phyloP scores from a whole-genome alignment of 805 yeast genomes.

The Hanseniaspora clermontiae region DNA sequence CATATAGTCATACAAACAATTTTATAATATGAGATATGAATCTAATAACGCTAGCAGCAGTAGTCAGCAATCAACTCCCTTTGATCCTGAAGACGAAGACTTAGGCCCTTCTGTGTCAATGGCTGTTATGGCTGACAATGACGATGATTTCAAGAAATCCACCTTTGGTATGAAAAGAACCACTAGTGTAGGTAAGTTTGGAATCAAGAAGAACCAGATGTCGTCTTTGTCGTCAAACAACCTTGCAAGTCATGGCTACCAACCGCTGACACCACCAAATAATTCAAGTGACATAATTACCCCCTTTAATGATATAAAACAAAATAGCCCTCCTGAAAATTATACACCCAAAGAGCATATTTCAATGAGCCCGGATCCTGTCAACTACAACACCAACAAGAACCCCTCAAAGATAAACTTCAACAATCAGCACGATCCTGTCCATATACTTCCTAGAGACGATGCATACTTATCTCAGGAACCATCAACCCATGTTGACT shows the following conservation, averaged over 20 bases:
- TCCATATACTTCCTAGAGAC: slow-evolving; percentile 48
- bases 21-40: neutral
- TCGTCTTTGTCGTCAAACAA: slow-evolving; percentile 15
- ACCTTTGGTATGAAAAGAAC: slow-evolving; percentile 70
- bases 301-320: neutral
- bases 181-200: slow-evolving; percentile 67
- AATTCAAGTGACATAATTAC: neutral
- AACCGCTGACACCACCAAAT: slow-evolving; percentile 7
- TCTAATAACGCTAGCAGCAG: slow-evolving; percentile 2
- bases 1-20: neutral
- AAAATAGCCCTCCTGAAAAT: slow-evolving; percentile 1
- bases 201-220: slow-evolving; percentile 34
- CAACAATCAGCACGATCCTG: neutral
- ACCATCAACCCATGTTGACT: slow-evolving; percentile 87
- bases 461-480: slow-evolving; percentile 68
- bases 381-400: slow-evolving; percentile 18
- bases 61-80: slow-evolving; percentile 5
- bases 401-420: slow-evolving; percentile 15
- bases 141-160: slow-evolving; percentile 54
- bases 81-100: slow-evolving; percentile 21
- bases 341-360: slow-evolving; percentile 4
- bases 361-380: slow-evolving; percentile 3
- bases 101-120: slow-evolving; percentile 33
- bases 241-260: neutral
- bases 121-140: slow-evolving; percentile 58